Conservation (phyloP, 2,329 filamentous ascomycete genomes). For the Fusarium nelsonii region DNA sequence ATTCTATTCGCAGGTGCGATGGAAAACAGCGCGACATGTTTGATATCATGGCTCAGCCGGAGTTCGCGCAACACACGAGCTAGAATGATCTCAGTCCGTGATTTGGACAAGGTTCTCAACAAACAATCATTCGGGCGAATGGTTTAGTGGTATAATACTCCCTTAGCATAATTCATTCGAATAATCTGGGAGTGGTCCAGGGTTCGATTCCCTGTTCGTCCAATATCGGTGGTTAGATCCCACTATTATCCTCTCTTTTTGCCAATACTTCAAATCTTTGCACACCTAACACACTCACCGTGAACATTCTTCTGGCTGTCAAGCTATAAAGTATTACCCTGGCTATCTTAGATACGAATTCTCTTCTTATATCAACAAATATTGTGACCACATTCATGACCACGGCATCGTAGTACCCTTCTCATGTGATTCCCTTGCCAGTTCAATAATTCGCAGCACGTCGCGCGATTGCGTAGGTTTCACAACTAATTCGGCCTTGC, state of each 20-base stretch:
- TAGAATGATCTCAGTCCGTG: not conserved
- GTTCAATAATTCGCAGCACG: constrained; percentile 53
- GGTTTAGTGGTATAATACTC: constrained; percentile 38
- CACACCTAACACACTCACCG: too few relatives aligned
- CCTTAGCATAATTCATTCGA: constrained; percentile 27
- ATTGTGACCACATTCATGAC: constrained; percentile 1
- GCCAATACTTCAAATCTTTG: rapidly evolving
- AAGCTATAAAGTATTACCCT: too few relatives aligned
- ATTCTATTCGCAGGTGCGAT: too few relatives aligned
- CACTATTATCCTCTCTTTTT: constrained; percentile 18
- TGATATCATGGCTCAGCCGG: too few relatives aligned
- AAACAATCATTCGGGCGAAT: constrained; percentile 24
- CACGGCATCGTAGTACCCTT: constrained; percentile 51
- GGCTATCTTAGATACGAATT: too few relatives aligned
- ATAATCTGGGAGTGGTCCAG: constrained; percentile 28
- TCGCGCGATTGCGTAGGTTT: constrained; percentile 56
- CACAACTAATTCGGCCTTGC: constrained; percentile 55
- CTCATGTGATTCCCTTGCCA: constrained; percentile 56
- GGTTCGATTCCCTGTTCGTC: constrained; percentile 37
- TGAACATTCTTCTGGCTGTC: too few relatives aligned
- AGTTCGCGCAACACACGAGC: not conserved
- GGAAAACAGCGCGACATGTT: too few relatives aligned
- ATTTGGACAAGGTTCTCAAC: not conserved
- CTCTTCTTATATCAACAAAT: too few relatives aligned
- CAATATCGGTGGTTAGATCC: constrained; percentile 7